Percentiles rank a stretch among this genome's conserved stretches.
Evolutionary conservation across 179 eudicot genomes (phyloP).

Genomic region (Silene coronaria): DNA sequence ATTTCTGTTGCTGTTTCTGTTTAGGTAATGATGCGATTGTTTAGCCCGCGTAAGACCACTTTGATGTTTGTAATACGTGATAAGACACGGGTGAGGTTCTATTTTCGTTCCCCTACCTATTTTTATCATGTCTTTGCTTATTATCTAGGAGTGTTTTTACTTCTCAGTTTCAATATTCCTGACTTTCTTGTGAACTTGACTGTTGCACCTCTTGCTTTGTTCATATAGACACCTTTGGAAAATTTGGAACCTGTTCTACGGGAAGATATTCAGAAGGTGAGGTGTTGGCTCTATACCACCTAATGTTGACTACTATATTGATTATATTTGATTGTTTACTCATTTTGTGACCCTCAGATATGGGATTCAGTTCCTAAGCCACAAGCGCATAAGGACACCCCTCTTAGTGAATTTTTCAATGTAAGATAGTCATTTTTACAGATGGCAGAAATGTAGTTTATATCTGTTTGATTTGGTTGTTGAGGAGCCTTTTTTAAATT

Average conservation of each 20-base stretch:
- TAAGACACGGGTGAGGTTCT: constrained; percentile 70
- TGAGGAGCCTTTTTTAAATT: constrained; percentile 14
- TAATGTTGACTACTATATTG: background rate
- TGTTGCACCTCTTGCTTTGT: constrained; percentile 11
- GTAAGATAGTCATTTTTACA: constrained; percentile 44
- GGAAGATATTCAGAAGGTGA: constrained; percentile 96
- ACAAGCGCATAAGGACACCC: constrained; percentile 80
- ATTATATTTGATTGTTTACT: background rate
- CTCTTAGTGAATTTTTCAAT: constrained; percentile 88
- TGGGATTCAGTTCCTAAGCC: constrained; percentile 99
- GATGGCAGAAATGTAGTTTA: background rate
- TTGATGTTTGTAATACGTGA: constrained; percentile 98
- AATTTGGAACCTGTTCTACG: constrained; percentile 89
- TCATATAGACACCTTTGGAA: constrained; percentile 80
- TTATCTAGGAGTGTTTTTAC: background rate
- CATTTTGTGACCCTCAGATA: constrained; percentile 43
- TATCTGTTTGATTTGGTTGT: background rate
- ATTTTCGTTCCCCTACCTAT: background rate
- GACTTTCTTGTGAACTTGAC: constrained; percentile 1
- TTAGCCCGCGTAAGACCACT: constrained; percentile 98
- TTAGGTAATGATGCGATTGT: constrained; percentile 98
- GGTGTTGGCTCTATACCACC: background rate
- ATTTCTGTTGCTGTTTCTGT: background rate
- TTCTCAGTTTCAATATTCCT: background rate
- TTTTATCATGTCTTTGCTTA: background rate